Evolutionary conservation across 805 yeast species (phyloP).

Genomic region (Candida golubevii): DNA sequence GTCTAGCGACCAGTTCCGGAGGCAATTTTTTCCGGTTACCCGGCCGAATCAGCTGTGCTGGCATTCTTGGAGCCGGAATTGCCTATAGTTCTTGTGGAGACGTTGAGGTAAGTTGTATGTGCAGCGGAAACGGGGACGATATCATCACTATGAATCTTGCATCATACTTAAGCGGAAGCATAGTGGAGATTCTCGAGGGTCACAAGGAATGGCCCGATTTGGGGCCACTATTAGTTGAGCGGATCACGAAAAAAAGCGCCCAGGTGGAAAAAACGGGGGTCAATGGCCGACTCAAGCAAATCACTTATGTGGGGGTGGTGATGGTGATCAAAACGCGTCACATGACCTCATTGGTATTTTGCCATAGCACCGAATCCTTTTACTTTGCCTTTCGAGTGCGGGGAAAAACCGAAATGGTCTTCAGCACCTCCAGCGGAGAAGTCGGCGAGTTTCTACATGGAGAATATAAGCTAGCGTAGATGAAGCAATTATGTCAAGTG

Average conservation of each 20-base stretch:
- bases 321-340: slow-evolving; percentile 11
- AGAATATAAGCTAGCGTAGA: slow-evolving; percentile 7
- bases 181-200: slow-evolving; percentile 9
- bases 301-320: slow-evolving; percentile 32
- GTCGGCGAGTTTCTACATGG: slow-evolving; percentile 14
- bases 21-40: slow-evolving; percentile 48
- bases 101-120: slow-evolving; percentile 29
- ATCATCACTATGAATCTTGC: slow-evolving; percentile 44
- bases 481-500: too few species aligned
- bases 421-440: slow-evolving; percentile 9
- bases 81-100: slow-evolving; percentile 20
- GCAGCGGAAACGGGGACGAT: slow-evolving; percentile 59
- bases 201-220: slow-evolving; percentile 17
- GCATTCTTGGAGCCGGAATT: slow-evolving; percentile 43
- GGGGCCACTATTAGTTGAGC: slow-evolving; percentile 16
- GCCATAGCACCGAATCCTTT: slow-evolving; percentile 19
- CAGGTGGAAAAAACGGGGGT: slow-evolving; percentile 13
- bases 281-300: slow-evolving; percentile 6
- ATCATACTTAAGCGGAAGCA: slow-evolving; percentile 15
- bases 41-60: slow-evolving; percentile 55
- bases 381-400: slow-evolving; percentile 21
- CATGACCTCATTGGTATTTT: slow-evolving; percentile 11
- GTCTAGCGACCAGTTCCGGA: slow-evolving; percentile 46
- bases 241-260: slow-evolving; percentile 12
- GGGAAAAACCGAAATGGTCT: slow-evolving; percentile 14